Conservation (phyloP, 257 asterid genomes). For the Solanum sitiens region DNA sequence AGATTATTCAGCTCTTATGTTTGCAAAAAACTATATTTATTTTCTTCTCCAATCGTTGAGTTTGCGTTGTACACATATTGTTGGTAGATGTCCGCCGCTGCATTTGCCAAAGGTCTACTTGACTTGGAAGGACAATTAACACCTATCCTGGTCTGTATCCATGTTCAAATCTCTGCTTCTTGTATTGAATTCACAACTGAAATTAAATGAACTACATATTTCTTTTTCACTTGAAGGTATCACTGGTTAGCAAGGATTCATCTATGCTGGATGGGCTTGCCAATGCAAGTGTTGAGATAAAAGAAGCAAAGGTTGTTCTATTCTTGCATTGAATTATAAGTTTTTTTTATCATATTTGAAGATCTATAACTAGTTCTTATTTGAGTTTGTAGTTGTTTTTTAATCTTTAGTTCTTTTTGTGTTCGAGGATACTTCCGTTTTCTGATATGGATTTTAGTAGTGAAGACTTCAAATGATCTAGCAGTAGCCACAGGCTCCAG, state of each 20-base stretch:
- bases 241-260: constrained; percentile 97
- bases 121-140: constrained; percentile 96
- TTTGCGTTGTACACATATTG: neutral
- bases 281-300: constrained; percentile 81
- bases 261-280: constrained; percentile 97
- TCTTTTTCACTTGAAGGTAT: constrained; percentile 40
- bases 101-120: constrained; percentile 94
- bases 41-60: neutral
- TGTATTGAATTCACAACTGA: neutral
- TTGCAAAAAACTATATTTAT: neutral
- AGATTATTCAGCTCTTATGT: neutral
- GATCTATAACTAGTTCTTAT: neutral
- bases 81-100: constrained; percentile 96
- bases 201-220: neutral
- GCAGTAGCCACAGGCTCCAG: neutral
- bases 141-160: constrained; percentile 73
- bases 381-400: neutral
- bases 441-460: neutral
- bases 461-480: neutral
- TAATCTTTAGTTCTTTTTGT: neutral
- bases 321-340: neutral
- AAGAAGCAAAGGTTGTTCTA: constrained; percentile 75
- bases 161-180: neutral
- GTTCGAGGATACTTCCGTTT: neutral
- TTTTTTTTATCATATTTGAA: neutral